Conservation (phyloP, 2,329 filamentous ascomycete genomes). For the Trichoderma sp. region DNA sequence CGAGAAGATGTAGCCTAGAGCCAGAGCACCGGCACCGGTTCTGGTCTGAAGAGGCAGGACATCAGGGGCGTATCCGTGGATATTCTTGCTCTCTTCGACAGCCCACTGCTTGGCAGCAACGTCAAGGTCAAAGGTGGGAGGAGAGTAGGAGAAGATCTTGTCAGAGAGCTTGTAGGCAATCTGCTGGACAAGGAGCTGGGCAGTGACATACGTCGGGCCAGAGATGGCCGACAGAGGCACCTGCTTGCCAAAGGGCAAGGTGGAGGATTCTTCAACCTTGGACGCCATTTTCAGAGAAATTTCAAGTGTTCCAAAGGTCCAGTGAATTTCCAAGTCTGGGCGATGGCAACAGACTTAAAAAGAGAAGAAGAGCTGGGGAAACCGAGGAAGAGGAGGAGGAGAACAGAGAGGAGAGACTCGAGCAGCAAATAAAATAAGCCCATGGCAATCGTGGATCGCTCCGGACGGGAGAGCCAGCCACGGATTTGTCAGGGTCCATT, state of each 20-base stretch:
- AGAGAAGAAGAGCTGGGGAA: not conserved
- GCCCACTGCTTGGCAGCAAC: constrained; percentile 79
- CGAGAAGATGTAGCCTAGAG: constrained; percentile 96
- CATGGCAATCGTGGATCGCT: constrained; percentile 12
- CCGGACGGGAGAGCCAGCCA: constrained; percentile 30
- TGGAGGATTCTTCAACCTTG: constrained; percentile 43
- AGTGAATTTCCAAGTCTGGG: not conserved
- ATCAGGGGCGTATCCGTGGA: constrained; percentile 75
- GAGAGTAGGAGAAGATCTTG: constrained; percentile 96
- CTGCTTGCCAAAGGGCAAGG: constrained; percentile 58
- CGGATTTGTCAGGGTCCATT: constrained; percentile 31
- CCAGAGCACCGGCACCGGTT: constrained; percentile 84
- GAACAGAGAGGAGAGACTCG: constrained; percentile 19
- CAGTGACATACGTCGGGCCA: constrained; percentile 89
- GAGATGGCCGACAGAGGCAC: constrained; percentile 64
- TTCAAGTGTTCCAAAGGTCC: not conserved
- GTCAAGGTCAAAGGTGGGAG: constrained; percentile 90
- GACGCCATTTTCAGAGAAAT: constrained; percentile 16
- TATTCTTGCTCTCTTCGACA: constrained; percentile 69
- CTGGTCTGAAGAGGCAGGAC: constrained; percentile 84
- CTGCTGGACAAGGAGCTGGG: constrained; percentile 92
- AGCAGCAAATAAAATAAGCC: constrained; percentile 15
- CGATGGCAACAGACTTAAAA: not conserved
- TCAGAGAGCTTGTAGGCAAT: constrained; percentile 93
- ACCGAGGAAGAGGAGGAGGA: constrained; percentile 3